These are phyloP conservation scores for Leccinum pachyderme DNA, from an alignment of 1,284 basidiomycete species.

Conservation along the genomic window DNA sequence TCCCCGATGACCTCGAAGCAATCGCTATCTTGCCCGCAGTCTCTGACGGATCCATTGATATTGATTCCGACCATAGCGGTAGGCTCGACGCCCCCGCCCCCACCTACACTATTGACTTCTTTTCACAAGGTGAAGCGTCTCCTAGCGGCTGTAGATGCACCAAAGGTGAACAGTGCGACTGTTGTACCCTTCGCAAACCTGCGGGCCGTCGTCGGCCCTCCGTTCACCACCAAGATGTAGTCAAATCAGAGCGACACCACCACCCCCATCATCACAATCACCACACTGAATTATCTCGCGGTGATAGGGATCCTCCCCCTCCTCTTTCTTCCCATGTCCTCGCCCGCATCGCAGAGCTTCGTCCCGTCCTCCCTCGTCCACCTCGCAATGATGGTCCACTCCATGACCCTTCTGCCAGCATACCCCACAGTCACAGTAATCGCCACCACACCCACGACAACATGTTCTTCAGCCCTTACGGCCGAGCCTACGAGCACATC, in stretches of 20 bases:
- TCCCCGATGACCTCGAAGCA: conserved; percentile 63
- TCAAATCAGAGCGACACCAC: conserved; percentile 26
- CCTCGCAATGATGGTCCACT: conserved; percentile 33
- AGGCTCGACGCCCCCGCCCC: conserved; percentile 28
- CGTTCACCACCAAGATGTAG: conserved; percentile 29
- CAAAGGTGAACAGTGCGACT: conserved; percentile 48
- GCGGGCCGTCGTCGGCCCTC: conserved; percentile 32
- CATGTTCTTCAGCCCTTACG: conserved; percentile 57
- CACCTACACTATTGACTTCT: conserved; percentile 37
- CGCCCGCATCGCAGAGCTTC: conserved; percentile 53
- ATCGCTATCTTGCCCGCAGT: conserved; percentile 47
- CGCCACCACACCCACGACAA: conserved; percentile 46
- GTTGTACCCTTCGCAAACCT: conserved; percentile 47
- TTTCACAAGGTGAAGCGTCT: conserved; percentile 40
- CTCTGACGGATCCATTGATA: conserved; percentile 44
- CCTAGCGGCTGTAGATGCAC: conserved; percentile 47
- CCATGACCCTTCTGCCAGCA: conserved; percentile 42
- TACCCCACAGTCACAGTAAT: conserved; percentile 36
- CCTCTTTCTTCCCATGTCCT: conserved; percentile 42
- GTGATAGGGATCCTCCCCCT: conserved; percentile 12
- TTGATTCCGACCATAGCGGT: conserved; percentile 54
- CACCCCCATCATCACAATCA: conserved; percentile 13
- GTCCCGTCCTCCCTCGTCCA: conserved; percentile 55
- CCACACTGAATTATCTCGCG: conserved; percentile 16
- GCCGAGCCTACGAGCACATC: conserved; percentile 52